phyloP scores from a whole-genome alignment of 768 basidiomycete genomes.

The Lanmaoa rubissima region DNA sequence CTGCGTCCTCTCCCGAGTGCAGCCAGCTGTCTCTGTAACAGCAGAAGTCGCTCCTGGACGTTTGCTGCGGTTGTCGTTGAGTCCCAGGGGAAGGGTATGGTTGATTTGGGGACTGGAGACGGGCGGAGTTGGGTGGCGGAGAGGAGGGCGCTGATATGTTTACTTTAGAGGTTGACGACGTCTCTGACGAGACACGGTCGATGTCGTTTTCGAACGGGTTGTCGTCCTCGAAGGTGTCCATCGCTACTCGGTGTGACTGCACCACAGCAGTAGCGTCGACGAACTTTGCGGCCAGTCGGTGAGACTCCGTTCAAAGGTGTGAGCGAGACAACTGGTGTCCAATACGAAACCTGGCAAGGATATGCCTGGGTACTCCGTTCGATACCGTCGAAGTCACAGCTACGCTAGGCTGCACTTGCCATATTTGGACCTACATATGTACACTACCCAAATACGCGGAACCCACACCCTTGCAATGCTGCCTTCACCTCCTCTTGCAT shows the following conservation, averaged over 20 bases:
- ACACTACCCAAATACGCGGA: constrained; percentile 58
- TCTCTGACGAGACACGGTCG: constrained; percentile 35
- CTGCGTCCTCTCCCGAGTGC: constrained; percentile 79
- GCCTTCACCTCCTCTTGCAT: constrained; percentile 32
- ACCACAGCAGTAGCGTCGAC: background rate
- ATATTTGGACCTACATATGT: constrained; percentile 26
- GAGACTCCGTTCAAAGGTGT: background rate
- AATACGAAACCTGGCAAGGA: background rate
- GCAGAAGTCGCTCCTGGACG: constrained; percentile 77
- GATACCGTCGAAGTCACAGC: background rate
- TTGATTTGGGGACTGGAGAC: constrained; percentile 48
- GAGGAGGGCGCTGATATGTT: constrained; percentile 54
- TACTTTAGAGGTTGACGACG: constrained; percentile 36
- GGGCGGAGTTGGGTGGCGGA: constrained; percentile 43
- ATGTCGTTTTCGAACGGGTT: constrained; percentile 60
- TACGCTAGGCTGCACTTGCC: constrained; percentile 13
- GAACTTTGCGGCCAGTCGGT: background rate
- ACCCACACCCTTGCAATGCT: constrained; percentile 44
- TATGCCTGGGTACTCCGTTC: background rate
- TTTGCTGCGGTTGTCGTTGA: constrained; percentile 48
- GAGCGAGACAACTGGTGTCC: background rate
- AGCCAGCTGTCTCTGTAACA: constrained; percentile 72
- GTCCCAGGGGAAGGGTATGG: constrained; percentile 56
- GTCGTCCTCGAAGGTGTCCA: constrained; percentile 56
- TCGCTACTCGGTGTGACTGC: constrained; percentile 3